Conservation (phyloP, 441 rosid species). For the Manihot esculenta region DNA sequence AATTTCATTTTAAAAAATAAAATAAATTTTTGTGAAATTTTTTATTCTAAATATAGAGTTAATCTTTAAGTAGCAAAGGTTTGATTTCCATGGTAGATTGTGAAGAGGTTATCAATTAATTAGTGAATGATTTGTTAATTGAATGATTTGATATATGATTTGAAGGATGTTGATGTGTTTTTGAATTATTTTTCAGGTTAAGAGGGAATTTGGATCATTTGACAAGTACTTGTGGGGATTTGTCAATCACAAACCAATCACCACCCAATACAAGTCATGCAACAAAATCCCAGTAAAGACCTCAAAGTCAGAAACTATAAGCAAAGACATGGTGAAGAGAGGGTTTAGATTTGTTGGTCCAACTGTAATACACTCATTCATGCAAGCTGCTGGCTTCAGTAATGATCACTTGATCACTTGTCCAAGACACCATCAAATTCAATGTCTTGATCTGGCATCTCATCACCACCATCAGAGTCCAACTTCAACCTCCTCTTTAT, state of each 20-base stretch:
- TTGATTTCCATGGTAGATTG: neutral
- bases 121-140: too few relatives aligned
- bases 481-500: neutral
- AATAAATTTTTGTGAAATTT: too few relatives aligned
- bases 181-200: conserved; percentile 34
- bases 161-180: too few relatives aligned
- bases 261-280: conserved; percentile 48
- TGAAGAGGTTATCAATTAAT: neutral
- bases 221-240: conserved; percentile 69
- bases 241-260: conserved; percentile 53
- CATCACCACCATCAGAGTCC: conserved; percentile 21
- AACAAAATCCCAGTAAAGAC: conserved; percentile 68
- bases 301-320: conserved; percentile 73
- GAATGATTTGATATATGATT: too few relatives aligned
- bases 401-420: conserved; percentile 74
- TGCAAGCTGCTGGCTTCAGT: conserved; percentile 85
- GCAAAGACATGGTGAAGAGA: conserved; percentile 78
- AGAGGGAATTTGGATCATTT: conserved; percentile 59
- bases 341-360: conserved; percentile 78
- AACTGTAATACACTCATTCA: conserved; percentile 62
- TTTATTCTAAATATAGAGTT: too few relatives aligned
- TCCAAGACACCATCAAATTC: conserved; percentile 46
- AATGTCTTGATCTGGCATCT: neutral
- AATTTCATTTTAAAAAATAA: too few relatives aligned
- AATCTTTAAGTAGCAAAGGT: too few relatives aligned